A percentile compares a stretch with the other conserved stretches of the same genome.
phyloP scores from a whole-genome alignment of 805 yeast species.

The Groenewaldozyma salmanticensis region DNA sequence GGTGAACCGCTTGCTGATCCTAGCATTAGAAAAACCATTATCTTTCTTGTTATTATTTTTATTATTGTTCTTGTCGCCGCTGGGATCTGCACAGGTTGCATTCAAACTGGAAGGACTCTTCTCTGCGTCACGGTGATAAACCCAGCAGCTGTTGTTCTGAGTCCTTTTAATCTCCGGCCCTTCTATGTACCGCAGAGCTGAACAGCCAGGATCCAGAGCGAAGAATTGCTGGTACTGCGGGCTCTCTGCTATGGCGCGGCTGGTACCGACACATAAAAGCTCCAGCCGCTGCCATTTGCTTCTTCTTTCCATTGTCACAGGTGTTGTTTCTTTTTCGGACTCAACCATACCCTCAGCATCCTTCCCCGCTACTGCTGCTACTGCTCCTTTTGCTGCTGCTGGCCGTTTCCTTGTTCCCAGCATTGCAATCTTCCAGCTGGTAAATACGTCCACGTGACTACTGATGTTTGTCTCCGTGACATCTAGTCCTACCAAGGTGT shows the following conservation, averaged over 20 bases:
- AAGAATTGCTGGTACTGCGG: background rate
- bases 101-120: no score
- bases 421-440: background rate
- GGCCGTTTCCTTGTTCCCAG: no score
- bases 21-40: constrained; percentile 1
- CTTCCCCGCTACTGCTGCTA: no score
- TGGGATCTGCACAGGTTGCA: no score
- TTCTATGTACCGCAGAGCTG: background rate
- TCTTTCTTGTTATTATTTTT: no score
- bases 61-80: background rate
- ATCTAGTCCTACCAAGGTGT: constrained; percentile 12
- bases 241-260: background rate
- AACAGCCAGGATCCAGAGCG: background rate
- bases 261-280: background rate
- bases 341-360: no score
- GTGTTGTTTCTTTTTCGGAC: no score
- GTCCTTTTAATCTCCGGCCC: background rate
- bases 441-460: background rate
- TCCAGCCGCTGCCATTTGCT: background rate
- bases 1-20: constrained; percentile 7
- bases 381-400: no score
- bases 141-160: background rate
- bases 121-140: no score
- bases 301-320: no score
- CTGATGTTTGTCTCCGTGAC: constrained; percentile 6